These are phyloP conservation scores for Candolleomyces aberdarensis DNA, from an alignment of 768 basidiomycete species.

Conservation along the genomic window DNA sequence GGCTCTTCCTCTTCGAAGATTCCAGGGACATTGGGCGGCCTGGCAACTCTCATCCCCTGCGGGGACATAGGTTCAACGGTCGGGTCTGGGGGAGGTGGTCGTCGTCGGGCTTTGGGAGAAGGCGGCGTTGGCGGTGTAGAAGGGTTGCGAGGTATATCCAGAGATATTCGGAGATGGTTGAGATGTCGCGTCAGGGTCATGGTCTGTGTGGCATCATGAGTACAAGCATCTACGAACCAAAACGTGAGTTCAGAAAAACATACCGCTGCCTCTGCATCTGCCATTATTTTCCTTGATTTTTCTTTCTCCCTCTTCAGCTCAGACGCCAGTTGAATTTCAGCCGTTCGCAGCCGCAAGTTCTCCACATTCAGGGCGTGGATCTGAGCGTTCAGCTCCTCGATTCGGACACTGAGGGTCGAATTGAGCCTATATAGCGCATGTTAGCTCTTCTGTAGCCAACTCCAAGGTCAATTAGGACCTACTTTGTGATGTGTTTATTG, in stretches of 20 bases:
- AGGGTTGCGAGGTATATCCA: constrained; percentile 38
- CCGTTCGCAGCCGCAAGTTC: constrained; percentile 78
- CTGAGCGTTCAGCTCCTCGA: constrained; percentile 82
- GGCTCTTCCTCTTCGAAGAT: constrained; percentile 70
- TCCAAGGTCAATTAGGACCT: constrained; percentile 16
- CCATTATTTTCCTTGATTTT: constrained; percentile 67
- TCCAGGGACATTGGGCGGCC: constrained; percentile 62
- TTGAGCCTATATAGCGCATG: constrained; percentile 54
- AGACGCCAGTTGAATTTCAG: constrained; percentile 70
- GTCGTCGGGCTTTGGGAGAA: constrained; percentile 50
- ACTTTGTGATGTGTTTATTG: constrained; percentile 93
- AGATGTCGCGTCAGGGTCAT: constrained; percentile 61
- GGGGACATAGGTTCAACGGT: constrained; percentile 31
- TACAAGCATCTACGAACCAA: constrained; percentile 7
- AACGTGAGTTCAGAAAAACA: constrained; percentile 18
- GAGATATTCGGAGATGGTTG: constrained; percentile 58
- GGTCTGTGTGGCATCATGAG: constrained; percentile 38
- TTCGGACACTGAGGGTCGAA: constrained; percentile 78
- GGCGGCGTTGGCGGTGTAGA: constrained; percentile 41
- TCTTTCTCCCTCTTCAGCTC: constrained; percentile 81
- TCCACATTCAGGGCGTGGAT: constrained; percentile 80
- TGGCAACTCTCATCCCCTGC: constrained; percentile 54
- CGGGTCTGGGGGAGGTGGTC: constrained; percentile 33
- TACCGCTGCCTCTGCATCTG: constrained; percentile 75
- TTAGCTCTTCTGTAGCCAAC: not conserved